These are phyloP conservation scores for Xerocomus brunneocitrinus DNA, from an alignment of 768 basidiomycete species.

Conservation along the genomic window DNA sequence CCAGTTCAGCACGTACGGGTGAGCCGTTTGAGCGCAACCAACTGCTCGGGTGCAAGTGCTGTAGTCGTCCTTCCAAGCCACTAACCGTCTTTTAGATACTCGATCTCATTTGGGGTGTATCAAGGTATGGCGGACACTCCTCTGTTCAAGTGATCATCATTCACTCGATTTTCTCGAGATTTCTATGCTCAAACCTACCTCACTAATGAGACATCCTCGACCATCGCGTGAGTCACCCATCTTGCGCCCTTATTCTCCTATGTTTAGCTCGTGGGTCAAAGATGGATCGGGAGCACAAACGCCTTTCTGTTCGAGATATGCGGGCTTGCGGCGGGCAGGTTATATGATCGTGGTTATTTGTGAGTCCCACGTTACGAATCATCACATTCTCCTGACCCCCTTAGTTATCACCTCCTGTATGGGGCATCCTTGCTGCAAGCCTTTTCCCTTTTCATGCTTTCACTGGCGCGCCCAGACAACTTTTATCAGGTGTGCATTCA, in stretches of 20 bases:
- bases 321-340: constrained; percentile 43
- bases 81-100: constrained; percentile 25
- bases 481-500: constrained; percentile 38
- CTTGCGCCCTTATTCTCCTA: neutral
- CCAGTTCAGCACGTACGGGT: constrained; percentile 39
- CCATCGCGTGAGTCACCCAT: constrained; percentile 34
- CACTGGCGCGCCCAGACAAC: constrained; percentile 37
- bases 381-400: neutral
- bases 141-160: neutral
- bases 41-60: neutral
- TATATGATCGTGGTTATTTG: constrained; percentile 54
- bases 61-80: neutral
- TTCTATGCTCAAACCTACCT: constrained; percentile 38
- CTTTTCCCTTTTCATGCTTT: constrained; percentile 43
- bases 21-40: neutral
- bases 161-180: constrained; percentile 22
- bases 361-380: constrained; percentile 17
- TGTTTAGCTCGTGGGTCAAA: constrained; percentile 8
- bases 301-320: constrained; percentile 42
- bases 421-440: constrained; percentile 27
- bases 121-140: constrained; percentile 28
- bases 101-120: constrained; percentile 40
- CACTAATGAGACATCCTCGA: constrained; percentile 33
- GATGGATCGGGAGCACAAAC: constrained; percentile 49
- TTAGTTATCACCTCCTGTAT: constrained; percentile 23